Conservation (phyloP, 164 flowering plant genomes). For the Vitis cinerea region DNA sequence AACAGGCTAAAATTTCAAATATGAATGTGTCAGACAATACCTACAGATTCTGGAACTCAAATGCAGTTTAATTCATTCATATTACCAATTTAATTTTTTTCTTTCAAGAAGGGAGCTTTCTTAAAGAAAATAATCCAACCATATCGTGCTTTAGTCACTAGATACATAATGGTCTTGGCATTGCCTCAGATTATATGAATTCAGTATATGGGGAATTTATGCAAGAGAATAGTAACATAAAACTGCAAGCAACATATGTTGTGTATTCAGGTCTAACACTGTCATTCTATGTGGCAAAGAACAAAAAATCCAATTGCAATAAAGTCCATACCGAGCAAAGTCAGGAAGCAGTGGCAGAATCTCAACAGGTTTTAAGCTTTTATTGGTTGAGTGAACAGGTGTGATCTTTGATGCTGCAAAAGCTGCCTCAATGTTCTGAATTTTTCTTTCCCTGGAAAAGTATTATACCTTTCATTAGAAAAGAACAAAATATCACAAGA, state of each 20-base stretch:
- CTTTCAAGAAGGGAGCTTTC: not conserved
- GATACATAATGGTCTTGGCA: not conserved
- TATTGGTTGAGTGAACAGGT: conserved; percentile 76
- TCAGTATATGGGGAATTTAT: not conserved
- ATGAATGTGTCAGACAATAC: too few relatives aligned
- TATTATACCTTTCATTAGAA: not conserved
- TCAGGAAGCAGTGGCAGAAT: conserved; percentile 80
- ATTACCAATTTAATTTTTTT: not conserved
- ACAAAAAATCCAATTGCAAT: too few relatives aligned
- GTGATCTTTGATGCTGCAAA: conserved; percentile 80
- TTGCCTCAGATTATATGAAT: not conserved
- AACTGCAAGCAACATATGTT: too few relatives aligned
- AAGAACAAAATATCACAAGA: not conserved
- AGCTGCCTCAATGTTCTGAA: conserved; percentile 77
- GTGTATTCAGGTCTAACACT: too few relatives aligned
- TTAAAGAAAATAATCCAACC: not conserved
- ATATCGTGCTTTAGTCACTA: not conserved
- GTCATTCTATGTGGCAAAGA: too few relatives aligned
- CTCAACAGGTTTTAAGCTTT: conserved; percentile 65
- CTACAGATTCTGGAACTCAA: not conserved
- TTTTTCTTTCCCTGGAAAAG: conserved; percentile 75
- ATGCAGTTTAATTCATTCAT: too few relatives aligned
- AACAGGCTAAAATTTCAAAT: too few relatives aligned
- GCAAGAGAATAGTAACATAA: not conserved
- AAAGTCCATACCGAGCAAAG: conserved; percentile 70